phyloP scores from a whole-genome alignment of 208 protist species.

The Crithidia sp. region DNA sequence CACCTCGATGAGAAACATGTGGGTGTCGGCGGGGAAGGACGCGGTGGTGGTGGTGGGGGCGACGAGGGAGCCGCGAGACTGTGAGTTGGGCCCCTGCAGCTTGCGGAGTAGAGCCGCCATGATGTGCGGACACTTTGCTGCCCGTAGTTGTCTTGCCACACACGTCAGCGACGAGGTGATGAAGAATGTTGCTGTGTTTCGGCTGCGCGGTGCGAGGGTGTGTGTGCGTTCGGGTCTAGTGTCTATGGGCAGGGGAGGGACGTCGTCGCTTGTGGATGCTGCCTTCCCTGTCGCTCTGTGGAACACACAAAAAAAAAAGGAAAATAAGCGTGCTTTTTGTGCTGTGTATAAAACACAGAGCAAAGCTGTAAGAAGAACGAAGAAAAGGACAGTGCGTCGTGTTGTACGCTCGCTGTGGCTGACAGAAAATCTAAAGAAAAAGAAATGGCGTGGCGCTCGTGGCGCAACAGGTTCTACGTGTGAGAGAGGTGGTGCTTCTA shows the following conservation, averaged over 20 bases:
- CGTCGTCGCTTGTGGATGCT: background rate
- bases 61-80: background rate
- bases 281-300: background rate
- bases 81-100: conserved; percentile 4
- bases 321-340: background rate
- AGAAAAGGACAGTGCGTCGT: no score
- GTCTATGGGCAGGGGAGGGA: no score
- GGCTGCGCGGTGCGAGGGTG: no score
- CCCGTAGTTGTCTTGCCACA: background rate
- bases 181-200: background rate
- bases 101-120: conserved; percentile 3
- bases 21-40: background rate
- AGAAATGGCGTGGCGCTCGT: background rate
- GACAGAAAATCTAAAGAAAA: background rate
- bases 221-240: no score
- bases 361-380: no score
- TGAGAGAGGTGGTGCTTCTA: conserved; percentile 2
- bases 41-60: background rate
- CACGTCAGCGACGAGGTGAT: no score
- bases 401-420: background rate
- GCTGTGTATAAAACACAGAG: no score
- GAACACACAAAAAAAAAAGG: conserved; percentile 8
- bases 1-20: conserved; percentile 26
- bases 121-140: background rate
- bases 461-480: background rate